Percentiles rank a stretch among this genome's conserved stretches.
These are phyloP conservation scores for Trichoderma atroviride DNA, from an alignment of 2,329 filamentous ascomycete genomes.

Conservation along the genomic window DNA sequence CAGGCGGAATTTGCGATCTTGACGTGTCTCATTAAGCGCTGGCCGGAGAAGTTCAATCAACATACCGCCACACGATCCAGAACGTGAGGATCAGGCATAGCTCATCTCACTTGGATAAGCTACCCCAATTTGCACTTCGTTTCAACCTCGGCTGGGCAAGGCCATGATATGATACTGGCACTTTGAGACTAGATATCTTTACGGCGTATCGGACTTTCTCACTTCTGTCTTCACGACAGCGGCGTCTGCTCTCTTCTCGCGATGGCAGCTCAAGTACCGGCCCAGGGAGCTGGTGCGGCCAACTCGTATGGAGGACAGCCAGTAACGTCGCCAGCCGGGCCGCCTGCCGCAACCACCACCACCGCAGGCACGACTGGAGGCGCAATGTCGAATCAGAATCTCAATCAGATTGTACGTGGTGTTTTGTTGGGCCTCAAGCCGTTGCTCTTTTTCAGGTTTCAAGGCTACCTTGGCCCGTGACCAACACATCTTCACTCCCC, in stretches of 20 bases:
- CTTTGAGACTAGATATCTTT: neutral
- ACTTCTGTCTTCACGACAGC: neutral
- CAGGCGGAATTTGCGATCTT: neutral
- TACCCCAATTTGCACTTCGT: neutral
- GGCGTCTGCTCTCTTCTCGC: neutral
- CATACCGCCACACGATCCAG: constrained; percentile 6
- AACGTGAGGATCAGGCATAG: neutral
- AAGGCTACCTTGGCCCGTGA: neutral
- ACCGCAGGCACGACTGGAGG: constrained; percentile 35
- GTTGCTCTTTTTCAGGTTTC: constrained; percentile 10
- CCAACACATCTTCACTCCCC: neutral
- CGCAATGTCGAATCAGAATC: constrained; percentile 78
- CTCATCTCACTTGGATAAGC: neutral
- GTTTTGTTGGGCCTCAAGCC: neutral
- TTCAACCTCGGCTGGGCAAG: neutral
- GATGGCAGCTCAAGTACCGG: constrained; percentile 43
- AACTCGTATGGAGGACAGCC: constrained; percentile 40
- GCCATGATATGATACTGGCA: neutral
- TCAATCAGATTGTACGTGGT: constrained; percentile 90
- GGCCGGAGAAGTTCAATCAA: neutral
- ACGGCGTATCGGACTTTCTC: neutral
- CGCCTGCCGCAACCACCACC: constrained; percentile 37
- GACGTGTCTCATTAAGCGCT: too few relatives aligned
- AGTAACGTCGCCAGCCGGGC: constrained; percentile 39
- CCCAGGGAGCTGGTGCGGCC: constrained; percentile 37